Conservation (phyloP, 345 rosid genomes). For the Eucalyptus erythrocorys region DNA sequence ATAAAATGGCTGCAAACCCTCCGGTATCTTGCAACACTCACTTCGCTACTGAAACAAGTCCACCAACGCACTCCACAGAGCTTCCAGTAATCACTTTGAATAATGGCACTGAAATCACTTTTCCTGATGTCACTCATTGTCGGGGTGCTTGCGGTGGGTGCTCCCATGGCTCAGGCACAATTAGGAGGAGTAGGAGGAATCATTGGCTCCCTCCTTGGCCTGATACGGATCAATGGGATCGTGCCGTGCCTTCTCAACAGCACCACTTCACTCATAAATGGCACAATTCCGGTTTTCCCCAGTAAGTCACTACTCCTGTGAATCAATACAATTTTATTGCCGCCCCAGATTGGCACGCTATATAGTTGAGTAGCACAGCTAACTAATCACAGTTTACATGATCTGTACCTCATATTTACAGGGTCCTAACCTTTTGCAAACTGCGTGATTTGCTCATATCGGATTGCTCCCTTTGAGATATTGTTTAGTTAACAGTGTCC, state of each 20-base stretch:
- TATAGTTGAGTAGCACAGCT: background rate
- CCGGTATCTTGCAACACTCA: background rate
- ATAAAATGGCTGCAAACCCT: constrained; percentile 5
- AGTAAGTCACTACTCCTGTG: constrained; percentile 15
- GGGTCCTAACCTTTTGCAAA: background rate
- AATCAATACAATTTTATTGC: background rate
- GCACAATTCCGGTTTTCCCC: constrained; percentile 28
- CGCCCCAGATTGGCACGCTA: background rate
- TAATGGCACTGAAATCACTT: constrained; percentile 15
- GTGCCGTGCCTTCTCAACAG: constrained; percentile 38
- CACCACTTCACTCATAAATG: constrained; percentile 2
- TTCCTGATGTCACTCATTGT: constrained; percentile 5
- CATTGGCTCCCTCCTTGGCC: constrained; percentile 14
- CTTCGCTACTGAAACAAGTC: background rate
- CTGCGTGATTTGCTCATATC: background rate
- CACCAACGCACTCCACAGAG: background rate
- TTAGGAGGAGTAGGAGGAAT: constrained; percentile 24
- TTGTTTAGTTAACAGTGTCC: background rate
- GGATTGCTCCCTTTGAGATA: background rate
- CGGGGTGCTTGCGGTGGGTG: background rate
- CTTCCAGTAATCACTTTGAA: background rate
- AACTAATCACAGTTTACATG: background rate
- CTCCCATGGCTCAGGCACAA: constrained; percentile 38
- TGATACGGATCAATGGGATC: constrained; percentile 32
- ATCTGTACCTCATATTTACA: background rate